phyloP scores from a whole-genome alignment of 1,284 basidiomycete genomes.

The Puccinia triticina region DNA sequence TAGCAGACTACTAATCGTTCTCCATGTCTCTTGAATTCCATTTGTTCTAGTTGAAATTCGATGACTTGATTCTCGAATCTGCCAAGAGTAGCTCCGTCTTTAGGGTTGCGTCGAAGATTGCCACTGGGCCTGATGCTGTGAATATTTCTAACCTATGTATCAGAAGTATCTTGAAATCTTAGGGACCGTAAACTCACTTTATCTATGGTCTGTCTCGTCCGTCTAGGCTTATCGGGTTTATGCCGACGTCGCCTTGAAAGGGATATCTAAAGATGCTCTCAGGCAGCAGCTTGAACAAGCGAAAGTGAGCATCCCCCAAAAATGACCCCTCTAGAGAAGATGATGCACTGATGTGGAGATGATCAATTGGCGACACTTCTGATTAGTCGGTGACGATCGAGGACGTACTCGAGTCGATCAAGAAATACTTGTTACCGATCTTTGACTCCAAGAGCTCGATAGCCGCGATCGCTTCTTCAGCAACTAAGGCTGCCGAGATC shows the following conservation, averaged over 20 bases:
- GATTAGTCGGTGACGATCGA: conserved; percentile 71
- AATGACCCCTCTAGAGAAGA: neutral
- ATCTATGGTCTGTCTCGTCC: neutral
- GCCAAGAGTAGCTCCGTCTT: conserved; percentile 91
- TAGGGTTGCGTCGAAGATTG: conserved; percentile 75
- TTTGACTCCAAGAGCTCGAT: conserved; percentile 79
- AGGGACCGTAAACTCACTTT: neutral
- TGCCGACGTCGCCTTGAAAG: conserved; percentile 81
- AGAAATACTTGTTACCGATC: conserved; percentile 79
- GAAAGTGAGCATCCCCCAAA: conserved; percentile 59
- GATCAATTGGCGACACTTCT: conserved; percentile 45
- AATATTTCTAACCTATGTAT: neutral
- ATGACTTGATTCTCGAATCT: conserved; percentile 81
- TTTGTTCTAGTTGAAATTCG: conserved; percentile 72
- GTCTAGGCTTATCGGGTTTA: conserved; percentile 75
- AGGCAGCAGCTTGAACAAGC: conserved; percentile 76
- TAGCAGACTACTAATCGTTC: neutral
- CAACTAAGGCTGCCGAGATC: conserved; percentile 77
- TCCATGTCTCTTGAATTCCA: conserved; percentile 13
- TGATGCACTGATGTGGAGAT: conserved; percentile 51
- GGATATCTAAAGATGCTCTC: conserved; percentile 73
- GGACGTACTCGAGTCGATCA: conserved; percentile 72
- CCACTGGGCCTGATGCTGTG: conserved; percentile 82
- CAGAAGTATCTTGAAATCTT: neutral
- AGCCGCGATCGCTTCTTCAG: conserved; percentile 78